Evolutionary conservation across 2,329 filamentous ascomycete genomes (phyloP), one percentile per base, ranked within the genome.

Genomic region (Colletotrichum cordylinicola): DNA sequence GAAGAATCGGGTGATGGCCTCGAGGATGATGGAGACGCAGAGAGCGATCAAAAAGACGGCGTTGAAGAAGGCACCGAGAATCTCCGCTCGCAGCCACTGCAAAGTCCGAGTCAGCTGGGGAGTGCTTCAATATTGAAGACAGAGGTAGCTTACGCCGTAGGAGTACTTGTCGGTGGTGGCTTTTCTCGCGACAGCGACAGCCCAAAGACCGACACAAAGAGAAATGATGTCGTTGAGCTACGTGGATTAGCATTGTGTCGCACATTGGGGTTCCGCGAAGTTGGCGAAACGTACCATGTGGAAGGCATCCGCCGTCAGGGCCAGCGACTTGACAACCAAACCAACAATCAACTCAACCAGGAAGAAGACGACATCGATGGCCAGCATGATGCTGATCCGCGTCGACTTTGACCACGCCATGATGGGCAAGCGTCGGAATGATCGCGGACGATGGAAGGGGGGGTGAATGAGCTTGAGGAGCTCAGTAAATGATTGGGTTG

Each of bases 151-250:
- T 88, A 96, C 95, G 73, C 97, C 97, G 84, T 98, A 99, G 18
- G 97, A 98, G 83, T 97, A 99, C 84, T 94, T 95, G 81, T 98
- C 96, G 10, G 96, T 98, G 0, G 93, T 94, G 79, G 93, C 94
- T 81, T 94, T 93, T 83, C 94, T 94, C 31, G 96, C 95, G 67
- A 98, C 94, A 77, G 94, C 95, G 70, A 99, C 97, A 69, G 97
- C 97, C 96, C 97, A 99, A 55, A 98, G 86, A 78, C 97, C 97
- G 77, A 99, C 96, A 72, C 93, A 91, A 16, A 99, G 88, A 2
- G 97, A 98, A 77, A 99, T 93, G 80, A 99, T 97, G 91, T 99
- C 97, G 88, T 99, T 99, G 77, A 99, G 90, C 94, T 96, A 76
- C 35, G n/a, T 35, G 16, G 18, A 43, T 60, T 56, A 64, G 79